A percentile compares a stretch with the other conserved stretches of the same genome.
These are phyloP conservation scores for Saturnispora silvae DNA, from an alignment of 805 yeast genomes.

Conservation along the genomic window DNA sequence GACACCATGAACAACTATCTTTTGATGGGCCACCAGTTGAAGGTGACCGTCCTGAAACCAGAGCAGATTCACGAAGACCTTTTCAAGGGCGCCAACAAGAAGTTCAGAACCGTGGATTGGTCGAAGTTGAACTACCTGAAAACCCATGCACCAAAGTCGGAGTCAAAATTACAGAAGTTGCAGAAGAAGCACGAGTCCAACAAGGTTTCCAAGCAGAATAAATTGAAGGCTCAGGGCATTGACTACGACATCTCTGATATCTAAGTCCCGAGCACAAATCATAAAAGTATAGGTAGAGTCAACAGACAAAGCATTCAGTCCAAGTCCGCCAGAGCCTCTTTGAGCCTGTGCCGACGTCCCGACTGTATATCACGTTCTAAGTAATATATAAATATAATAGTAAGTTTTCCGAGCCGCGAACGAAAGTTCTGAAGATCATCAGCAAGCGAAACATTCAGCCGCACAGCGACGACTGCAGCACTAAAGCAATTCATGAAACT, in stretches of 20 bases:
- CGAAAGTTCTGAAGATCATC: too few relatives aligned
- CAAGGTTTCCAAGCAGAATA: conserved; percentile 34
- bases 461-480: too few relatives aligned
- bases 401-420: too few relatives aligned
- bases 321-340: too few relatives aligned
- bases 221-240: conserved; percentile 49
- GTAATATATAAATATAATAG: too few relatives aligned
- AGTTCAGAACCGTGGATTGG: conserved; percentile 53
- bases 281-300: too few relatives aligned
- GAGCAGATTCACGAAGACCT: conserved; percentile 46
- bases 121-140: conserved; percentile 39
- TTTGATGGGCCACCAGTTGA: conserved; percentile 75
- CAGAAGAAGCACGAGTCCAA: conserved; percentile 34
- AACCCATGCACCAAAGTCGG: conserved; percentile 48
- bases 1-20: conserved; percentile 95
- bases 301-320: too few relatives aligned
- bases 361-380: too few relatives aligned
- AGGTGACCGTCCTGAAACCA: conserved; percentile 45
- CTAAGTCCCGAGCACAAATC: too few relatives aligned
- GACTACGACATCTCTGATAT: conserved; percentile 30
- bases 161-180: conserved; percentile 45
- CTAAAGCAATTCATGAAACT: too few relatives aligned
- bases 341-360: too few relatives aligned
- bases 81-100: conserved; percentile 45
- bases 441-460: too few relatives aligned